These are phyloP conservation scores for Mycosarcoma mackinlayi DNA, from an alignment of 1,284 basidiomycete genomes.

Conservation along the genomic window DNA sequence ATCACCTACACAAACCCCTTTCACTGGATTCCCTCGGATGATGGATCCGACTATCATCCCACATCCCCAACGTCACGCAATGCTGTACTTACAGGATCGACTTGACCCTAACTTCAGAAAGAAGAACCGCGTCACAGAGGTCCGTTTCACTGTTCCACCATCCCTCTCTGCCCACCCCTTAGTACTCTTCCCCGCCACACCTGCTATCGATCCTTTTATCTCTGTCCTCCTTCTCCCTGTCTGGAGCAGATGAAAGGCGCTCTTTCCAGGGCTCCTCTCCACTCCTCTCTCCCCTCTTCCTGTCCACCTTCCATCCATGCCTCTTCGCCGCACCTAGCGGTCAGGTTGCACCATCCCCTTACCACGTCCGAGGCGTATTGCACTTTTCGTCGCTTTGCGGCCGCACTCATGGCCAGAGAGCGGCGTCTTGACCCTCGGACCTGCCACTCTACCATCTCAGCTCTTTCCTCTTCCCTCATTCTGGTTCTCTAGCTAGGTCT, in stretches of 20 bases:
- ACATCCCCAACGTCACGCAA: slow-evolving; percentile 13
- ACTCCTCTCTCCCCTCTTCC: slow-evolving; percentile 3
- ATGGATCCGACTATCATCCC: slow-evolving; percentile 3
- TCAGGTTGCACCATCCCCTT: not conserved
- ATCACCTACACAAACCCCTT: slow-evolving; percentile 5
- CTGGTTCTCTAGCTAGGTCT: not conserved
- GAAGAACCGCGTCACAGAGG: slow-evolving; percentile 66
- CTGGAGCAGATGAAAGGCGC: no score
- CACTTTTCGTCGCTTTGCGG: slow-evolving; percentile 40
- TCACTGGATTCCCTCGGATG: slow-evolving; percentile 5
- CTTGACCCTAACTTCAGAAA: slow-evolving; percentile 64
- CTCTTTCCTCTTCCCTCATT: slow-evolving; percentile 10
- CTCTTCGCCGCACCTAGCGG: slow-evolving; percentile 2
- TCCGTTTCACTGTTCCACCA: slow-evolving; percentile 39
- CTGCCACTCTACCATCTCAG: not conserved
- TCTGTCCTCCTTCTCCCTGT: no score
- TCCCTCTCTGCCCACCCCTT: not conserved
- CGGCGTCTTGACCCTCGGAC: slow-evolving; percentile 18
- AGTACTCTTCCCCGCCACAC: not conserved
- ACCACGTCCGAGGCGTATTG: slow-evolving; percentile 17
- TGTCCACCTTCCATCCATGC: not conserved
- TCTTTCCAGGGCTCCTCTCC: no score
- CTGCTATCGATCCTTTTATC: no score
- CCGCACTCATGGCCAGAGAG: slow-evolving; percentile 48
- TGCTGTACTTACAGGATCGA: slow-evolving; percentile 37